Conservation (phyloP, 2,329 filamentous ascomycete genomes). For the Colletotrichum aenigma region DNA sequence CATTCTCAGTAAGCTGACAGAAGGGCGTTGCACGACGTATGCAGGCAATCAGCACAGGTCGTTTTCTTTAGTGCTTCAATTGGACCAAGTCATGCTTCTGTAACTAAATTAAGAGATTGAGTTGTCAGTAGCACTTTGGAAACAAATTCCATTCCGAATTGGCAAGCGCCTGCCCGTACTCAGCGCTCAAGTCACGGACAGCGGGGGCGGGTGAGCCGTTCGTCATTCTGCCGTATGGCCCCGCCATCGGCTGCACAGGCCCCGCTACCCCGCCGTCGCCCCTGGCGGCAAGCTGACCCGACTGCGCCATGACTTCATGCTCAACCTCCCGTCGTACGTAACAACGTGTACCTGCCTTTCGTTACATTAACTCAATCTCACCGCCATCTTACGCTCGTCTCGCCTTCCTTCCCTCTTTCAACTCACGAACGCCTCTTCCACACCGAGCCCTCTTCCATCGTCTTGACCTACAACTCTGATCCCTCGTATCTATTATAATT, state of each 20-base stretch:
- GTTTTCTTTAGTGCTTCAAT: background rate
- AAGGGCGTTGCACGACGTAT: background rate
- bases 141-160: rapidly evolving
- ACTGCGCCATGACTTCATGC: constrained; percentile 7
- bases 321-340: background rate
- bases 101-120: rapidly evolving
- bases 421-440: background rate
- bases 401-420: background rate
- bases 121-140: background rate
- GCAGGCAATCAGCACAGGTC: background rate
- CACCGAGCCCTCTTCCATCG: background rate
- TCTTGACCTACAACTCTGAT: background rate
- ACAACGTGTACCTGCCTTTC: background rate
- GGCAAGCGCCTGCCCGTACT: too few relatives aligned
- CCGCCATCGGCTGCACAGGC: constrained; percentile 1
- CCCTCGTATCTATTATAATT: background rate
- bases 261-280: constrained; percentile 3
- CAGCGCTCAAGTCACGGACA: background rate
- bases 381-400: background rate
- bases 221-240: background rate
- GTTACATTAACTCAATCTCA: background rate
- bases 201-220: background rate
- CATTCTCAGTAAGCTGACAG: background rate
- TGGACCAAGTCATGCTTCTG: background rate
- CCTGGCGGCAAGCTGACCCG: background rate